Evolutionary conservation across 2,329 filamentous ascomycete genomes (phyloP).

Genomic region (Colletotrichum kahawae): DNA sequence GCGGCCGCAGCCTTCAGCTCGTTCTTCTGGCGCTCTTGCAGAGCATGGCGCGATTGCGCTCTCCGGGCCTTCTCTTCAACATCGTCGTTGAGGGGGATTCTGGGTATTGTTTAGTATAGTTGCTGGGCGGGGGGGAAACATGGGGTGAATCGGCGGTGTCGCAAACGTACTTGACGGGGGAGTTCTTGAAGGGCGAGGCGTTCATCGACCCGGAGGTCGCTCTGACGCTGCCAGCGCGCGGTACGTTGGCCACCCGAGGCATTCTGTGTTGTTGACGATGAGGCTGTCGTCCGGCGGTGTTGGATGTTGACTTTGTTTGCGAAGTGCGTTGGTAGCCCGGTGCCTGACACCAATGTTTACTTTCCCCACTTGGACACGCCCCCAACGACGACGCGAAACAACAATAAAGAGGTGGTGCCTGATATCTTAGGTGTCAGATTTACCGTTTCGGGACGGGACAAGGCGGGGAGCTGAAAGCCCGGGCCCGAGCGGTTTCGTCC

Average conservation of each 20-base stretch:
- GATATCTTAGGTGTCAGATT: not conserved
- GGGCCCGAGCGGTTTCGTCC: not conserved
- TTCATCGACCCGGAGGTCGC: conserved; percentile 51
- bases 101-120: conserved; percentile 38
- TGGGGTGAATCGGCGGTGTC: not conserved
- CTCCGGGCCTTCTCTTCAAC: conserved; percentile 88
- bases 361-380: conserved; percentile 18
- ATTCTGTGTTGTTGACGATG: conserved; percentile 40
- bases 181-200: conserved; percentile 61
- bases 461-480: not conserved
- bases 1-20: conserved; percentile 79
- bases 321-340: not conserved
- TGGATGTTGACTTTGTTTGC: not conserved
- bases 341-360: conserved; percentile 14
- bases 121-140: conserved; percentile 14
- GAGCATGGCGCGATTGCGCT: conserved; percentile 83
- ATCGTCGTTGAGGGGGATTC: conserved; percentile 97
- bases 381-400: conserved; percentile 18
- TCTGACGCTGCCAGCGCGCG: conserved; percentile 54
- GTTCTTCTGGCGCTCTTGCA: conserved; percentile 90
- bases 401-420: conserved; percentile 7
- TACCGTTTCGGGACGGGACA: not conserved
- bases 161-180: conserved; percentile 58
- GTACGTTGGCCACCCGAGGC: conserved; percentile 63
- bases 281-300: conserved; percentile 22